Base-by-base conservation (phyloP, 2,329 filamentous ascomycete species). In the Orbilia blumenaviensis region DNA sequence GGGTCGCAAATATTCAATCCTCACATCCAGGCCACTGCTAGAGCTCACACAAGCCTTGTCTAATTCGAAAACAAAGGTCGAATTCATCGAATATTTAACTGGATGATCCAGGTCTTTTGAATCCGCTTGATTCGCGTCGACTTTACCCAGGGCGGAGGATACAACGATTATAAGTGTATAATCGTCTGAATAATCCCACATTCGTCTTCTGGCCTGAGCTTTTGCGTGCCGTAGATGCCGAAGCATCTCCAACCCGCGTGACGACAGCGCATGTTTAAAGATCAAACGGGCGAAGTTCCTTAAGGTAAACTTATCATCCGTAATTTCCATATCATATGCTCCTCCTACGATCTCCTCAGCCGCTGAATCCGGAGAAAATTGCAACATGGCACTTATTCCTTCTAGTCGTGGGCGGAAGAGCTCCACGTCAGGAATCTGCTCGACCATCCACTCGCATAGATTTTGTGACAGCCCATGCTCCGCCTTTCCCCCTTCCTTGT, bases 1-100 rank as follows among this genome's bases (percentile, higher is more conserved):
- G 16, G 66, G 66, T n/a, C 42, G 27, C 54, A 21, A 44, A 16
- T 61, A 69, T 23, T 69, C 66, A 25, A 69, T 54, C 12, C 48
- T 48, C 2, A 69, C 52, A 4, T 46, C 21, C 32, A 38, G 9
- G 8, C 29, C 52, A 3, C 52, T 29, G 4, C 23, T 5, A 56
- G 52, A 38, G 16, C 21, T 69, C 12, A 44, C 62, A 42, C 66
- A 48, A 34, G 25, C 21, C 32, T 1, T 44, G 41, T n/a, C n/a
- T 5, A 62, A 54, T 12, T 61, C 32, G 38, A 69, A 69, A 29
- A 25, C 50, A 16, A 69, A 50, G 9, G 29, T 29, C 10, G 44
- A 21, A 29, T 18, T 38, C 44, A 71, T 12, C 18, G 38, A 61
- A 12, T 23, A 25, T 23, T 46, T 46, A 10, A 14, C 10, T 23